A percentile compares a stretch with the other conserved stretches of the same genome.
phyloP scores from a whole-genome alignment of 257 asterid genomes.

The Scutellaria galericulata region DNA sequence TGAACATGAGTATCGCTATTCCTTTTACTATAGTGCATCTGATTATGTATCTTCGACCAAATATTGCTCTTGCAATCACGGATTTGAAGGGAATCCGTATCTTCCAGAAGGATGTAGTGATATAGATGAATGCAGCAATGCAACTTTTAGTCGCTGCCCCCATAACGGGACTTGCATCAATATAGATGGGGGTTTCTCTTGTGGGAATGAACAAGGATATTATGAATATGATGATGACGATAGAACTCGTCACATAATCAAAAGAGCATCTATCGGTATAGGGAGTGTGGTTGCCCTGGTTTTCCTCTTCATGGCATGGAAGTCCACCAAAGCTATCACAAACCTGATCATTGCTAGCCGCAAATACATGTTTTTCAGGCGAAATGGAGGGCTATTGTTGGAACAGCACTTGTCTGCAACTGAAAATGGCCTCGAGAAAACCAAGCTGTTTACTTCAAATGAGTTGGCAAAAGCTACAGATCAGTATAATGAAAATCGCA shows the following conservation, averaged over 20 bases:
- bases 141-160: background rate
- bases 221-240: background rate
- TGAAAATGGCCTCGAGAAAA: constrained; percentile 30
- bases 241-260: background rate
- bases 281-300: constrained; percentile 28
- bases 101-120: constrained; percentile 35
- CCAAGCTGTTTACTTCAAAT: constrained; percentile 27
- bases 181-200: background rate
- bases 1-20: too few species aligned
- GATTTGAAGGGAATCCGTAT: constrained; percentile 47
- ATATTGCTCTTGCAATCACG: background rate
- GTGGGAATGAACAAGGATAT: background rate
- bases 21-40: background rate
- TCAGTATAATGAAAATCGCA: constrained; percentile 32
- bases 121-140: constrained; percentile 28
- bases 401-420: constrained; percentile 40
- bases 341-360: constrained; percentile 27
- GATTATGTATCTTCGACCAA: background rate
- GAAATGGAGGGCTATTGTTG: constrained; percentile 46
- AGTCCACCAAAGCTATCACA: background rate
- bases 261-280: background rate
- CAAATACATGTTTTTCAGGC: constrained; percentile 30
- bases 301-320: constrained; percentile 23
- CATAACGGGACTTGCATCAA: background rate
- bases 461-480: constrained; percentile 43